Base-by-base conservation (phyloP, 192 early-diverging fungal genomes). In the Linnemannia hyalina region DNA sequence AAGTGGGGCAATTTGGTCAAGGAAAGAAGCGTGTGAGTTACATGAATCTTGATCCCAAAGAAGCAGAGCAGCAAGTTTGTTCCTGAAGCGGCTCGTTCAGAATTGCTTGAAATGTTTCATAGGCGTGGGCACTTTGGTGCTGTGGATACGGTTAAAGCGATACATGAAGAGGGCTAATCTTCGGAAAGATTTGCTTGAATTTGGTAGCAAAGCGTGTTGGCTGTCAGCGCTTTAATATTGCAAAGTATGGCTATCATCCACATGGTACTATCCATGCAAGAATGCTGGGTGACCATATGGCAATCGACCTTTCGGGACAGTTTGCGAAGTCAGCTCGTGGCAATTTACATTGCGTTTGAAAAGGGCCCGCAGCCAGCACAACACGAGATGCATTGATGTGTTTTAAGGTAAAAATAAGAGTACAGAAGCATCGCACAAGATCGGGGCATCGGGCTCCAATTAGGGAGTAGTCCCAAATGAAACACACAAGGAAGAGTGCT, bases 271-370 rank as follows among this genome's bases (percentile, higher is more conserved):
- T 85, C 23, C 36, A 60, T 47, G 63, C 83, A 44, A 36, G 63
- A 23, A 44, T 68, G 57, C 78, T 74, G 22, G 80, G 52, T 20
- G 74, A 85, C 16, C 73, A 75, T 38, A 36, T 46, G 38, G 73
- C 65, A 35, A 71, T 80, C 47, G 83, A 85, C 47, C 29, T 76
- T n/a, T 75, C 78, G 40, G 77, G 77, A 57, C 74, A 73, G 11
- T 80, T 80, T 52, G 55, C 57, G 18, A 63, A n/a, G 8, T 47
- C 65, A 26, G 49, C 55, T 29, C 16, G 41, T 40, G 77, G 70
- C 1, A 80, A 80, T 35, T 1, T 1, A 35, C 3, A 4, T 40
- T 3, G 3, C 38, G 38, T 40, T 40, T 40, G 47, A 52, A 49
- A 52, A 52, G 8, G 47, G 47, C 11, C 5, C 0, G 47, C 18